phyloP scores from a whole-genome alignment of 257 asterid species.

The Verbascum thapsus region DNA sequence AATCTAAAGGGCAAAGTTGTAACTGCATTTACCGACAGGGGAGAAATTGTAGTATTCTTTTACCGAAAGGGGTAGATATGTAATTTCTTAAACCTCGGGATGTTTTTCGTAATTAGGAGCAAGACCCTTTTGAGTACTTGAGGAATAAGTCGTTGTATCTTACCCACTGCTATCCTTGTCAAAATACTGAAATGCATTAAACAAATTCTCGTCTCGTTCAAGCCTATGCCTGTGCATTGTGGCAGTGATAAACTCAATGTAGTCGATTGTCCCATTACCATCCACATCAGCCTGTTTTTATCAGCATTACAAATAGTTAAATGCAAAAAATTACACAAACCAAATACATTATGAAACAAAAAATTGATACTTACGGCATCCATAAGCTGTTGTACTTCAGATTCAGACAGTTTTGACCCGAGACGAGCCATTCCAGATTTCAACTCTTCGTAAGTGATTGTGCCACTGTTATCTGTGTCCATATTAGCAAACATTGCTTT shows the following conservation, averaged over 20 bases:
- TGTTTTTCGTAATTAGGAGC: no score
- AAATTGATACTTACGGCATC: conserved; percentile 71
- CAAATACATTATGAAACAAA: neutral
- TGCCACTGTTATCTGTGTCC: conserved; percentile 82
- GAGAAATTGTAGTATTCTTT: no score
- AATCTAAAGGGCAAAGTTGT: no score
- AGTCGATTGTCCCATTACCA: conserved; percentile 63
- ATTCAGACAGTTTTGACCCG: conserved; percentile 78
- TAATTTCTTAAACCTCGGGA: no score
- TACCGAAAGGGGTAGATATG: no score
- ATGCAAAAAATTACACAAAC: neutral
- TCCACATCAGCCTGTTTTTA: conserved; percentile 62
- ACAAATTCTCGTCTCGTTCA: conserved; percentile 61
- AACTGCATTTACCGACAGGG: no score
- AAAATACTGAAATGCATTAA: conserved; percentile 54
- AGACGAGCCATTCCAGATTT: conserved; percentile 85
- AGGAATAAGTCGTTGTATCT: no score
- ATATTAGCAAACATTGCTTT: conserved; percentile 75
- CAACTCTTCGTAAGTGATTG: conserved; percentile 85
- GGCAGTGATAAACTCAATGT: conserved; percentile 68
- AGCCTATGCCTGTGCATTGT: conserved; percentile 71
- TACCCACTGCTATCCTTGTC: conserved; percentile 69
- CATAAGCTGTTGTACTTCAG: conserved; percentile 87
- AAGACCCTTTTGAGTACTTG: no score
- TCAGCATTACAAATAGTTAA: conserved; percentile 17